These are phyloP conservation scores for Cryptococcus neoformans DNA, from an alignment of 1,284 basidiomycete genomes.

Conservation along the genomic window DNA sequence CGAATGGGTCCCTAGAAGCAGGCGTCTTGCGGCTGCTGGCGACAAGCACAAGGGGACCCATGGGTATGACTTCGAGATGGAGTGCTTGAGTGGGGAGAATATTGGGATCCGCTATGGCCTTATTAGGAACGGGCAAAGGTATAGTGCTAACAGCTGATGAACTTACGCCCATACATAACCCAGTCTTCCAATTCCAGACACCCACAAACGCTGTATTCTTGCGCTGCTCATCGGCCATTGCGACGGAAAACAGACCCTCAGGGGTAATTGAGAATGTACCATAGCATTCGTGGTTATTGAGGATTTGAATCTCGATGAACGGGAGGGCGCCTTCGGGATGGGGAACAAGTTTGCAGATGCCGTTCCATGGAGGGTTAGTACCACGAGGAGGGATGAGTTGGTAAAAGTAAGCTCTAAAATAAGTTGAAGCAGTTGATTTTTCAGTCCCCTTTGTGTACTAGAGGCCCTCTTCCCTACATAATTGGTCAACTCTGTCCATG, in stretches of 20 bases:
- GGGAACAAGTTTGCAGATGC: background rate
- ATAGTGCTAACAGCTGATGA: too few relatives aligned
- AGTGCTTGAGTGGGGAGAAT: too few relatives aligned
- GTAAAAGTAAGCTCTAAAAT: background rate
- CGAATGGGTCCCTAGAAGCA: too few relatives aligned
- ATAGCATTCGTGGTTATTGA: background rate
- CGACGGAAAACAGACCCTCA: background rate
- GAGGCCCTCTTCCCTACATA: background rate
- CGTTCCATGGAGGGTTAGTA: background rate
- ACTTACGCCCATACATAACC: conserved; percentile 4
- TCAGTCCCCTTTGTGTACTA: background rate
- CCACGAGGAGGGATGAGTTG: background rate
- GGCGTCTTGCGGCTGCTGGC: too few relatives aligned
- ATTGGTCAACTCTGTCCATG: too few relatives aligned
- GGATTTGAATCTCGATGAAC: conserved; percentile 1
- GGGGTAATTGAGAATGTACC: background rate
- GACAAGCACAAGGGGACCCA: too few relatives aligned
- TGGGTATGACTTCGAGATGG: too few relatives aligned
- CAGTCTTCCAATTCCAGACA: conserved; percentile 7
- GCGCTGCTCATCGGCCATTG: background rate
- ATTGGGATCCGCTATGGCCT: too few relatives aligned
- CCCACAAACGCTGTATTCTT: background rate
- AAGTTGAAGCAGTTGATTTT: background rate
- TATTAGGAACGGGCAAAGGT: too few relatives aligned
- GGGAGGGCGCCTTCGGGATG: background rate